Percentiles rank a stretch among this genome's conserved stretches.
These are phyloP conservation scores for Clitopilus passeckerianus DNA, from an alignment of 768 basidiomycete species.

Conservation along the genomic window DNA sequence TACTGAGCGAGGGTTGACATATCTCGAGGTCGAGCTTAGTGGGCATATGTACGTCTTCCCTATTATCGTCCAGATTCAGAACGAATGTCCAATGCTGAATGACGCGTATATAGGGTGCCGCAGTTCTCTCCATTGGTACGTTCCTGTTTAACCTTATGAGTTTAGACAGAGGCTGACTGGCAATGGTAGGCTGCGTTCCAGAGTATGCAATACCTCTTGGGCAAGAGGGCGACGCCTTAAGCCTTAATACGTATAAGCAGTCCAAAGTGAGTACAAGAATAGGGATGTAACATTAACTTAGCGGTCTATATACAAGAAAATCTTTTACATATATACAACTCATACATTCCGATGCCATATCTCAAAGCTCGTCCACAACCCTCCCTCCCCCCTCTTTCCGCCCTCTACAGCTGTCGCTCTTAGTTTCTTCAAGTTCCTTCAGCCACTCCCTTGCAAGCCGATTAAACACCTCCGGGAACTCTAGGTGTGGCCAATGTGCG, in stretches of 20 bases:
- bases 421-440: neutral
- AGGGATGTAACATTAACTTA: no score
- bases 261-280: neutral
- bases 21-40: constrained; percentile 59
- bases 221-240: no score
- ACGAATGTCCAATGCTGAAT: no score
- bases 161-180: no score
- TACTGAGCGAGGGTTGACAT: constrained; percentile 63
- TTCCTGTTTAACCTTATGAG: constrained; percentile 1
- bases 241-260: neutral
- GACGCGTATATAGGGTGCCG: constrained; percentile 46
- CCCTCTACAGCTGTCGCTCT: neutral
- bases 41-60: constrained; percentile 59
- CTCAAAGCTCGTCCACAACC: neutral
- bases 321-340: no score
- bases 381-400: neutral
- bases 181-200: no score
- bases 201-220: no score
- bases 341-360: neutral
- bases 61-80: neutral
- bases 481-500: constrained; percentile 68
- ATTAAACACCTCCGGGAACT: constrained; percentile 52
- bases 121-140: constrained; percentile 60
- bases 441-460: constrained; percentile 49
- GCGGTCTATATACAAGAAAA: no score